phyloP scores from a whole-genome alignment of 2,329 filamentous ascomycete genomes.

The Phyllosticta citribraziliensis region DNA sequence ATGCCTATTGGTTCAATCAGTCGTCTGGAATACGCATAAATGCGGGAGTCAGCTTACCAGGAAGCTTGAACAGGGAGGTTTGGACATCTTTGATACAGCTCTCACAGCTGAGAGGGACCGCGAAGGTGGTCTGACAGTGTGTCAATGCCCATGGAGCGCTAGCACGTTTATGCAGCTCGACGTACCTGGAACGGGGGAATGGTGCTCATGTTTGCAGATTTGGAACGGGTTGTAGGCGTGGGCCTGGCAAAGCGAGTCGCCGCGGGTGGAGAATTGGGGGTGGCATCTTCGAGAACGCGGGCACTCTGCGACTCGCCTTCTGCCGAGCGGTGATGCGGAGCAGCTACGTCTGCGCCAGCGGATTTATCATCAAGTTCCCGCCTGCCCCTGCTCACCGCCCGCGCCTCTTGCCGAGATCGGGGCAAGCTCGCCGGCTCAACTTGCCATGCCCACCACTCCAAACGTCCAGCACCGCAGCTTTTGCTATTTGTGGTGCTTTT shows the following conservation, averaged over 20 bases:
- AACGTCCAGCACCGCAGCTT: neutral
- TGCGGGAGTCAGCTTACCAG: constrained; percentile 38
- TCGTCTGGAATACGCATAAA: constrained; percentile 10
- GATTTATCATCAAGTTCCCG: constrained; percentile 1
- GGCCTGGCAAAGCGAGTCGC: neutral
- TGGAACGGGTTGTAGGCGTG: neutral
- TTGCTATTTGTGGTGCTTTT: neutral
- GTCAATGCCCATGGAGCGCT: neutral
- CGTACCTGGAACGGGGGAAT: constrained; percentile 20
- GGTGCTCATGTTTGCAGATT: constrained; percentile 5
- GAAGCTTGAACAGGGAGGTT: constrained; percentile 62
- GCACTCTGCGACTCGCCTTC: neutral
- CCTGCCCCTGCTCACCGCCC: neutral
- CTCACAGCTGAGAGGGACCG: constrained; percentile 88
- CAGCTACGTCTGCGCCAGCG: neutral
- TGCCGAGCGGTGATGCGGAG: constrained; percentile 3
- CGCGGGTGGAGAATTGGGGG: neutral
- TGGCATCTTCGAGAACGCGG: constrained; percentile 10
- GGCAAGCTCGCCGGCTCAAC: neutral
- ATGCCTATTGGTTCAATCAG: constrained; percentile 51
- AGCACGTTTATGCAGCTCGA: neutral
- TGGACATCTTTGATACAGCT: constrained; percentile 81
- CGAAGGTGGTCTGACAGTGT: constrained; percentile 67
- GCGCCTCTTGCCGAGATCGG: neutral
- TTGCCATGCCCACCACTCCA: neutral